A percentile compares a stretch with the other conserved stretches of the same genome.
Evolutionary conservation across 2,329 filamentous ascomycete species (phyloP).

Genomic region (Clarireedia hainanense): DNA sequence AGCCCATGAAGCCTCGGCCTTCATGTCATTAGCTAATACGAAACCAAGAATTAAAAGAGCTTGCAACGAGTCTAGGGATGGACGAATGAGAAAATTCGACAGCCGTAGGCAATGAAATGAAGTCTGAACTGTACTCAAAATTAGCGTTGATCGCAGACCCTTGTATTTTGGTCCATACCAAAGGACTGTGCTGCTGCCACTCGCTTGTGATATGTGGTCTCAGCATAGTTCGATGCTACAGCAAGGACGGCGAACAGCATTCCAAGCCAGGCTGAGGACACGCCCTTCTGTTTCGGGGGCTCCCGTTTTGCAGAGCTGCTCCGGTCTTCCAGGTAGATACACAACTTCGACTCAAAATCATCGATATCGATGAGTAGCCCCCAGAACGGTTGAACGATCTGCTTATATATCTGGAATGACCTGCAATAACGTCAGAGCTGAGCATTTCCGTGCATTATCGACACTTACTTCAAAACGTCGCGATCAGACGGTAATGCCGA

Average conservation of each 20-base stretch:
- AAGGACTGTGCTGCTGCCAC: constrained; percentile 33
- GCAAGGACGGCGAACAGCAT: constrained; percentile 59
- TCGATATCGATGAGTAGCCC: constrained; percentile 60
- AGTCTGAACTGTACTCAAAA: constrained; percentile 22
- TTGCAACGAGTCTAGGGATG: constrained; percentile 59
- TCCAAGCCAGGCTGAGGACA: constrained; percentile 58
- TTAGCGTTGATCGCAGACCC: background rate
- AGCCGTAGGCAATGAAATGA: constrained; percentile 58
- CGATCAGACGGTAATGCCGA: constrained; percentile 55
- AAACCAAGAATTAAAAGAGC: constrained; percentile 55
- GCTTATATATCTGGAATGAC: constrained; percentile 58
- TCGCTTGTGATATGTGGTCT: constrained; percentile 45
- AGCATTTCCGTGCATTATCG: background rate
- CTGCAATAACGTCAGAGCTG: constrained; percentile 30
- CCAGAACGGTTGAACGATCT: constrained; percentile 61
- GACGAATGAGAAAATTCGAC: constrained; percentile 55
- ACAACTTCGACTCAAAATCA: constrained; percentile 55
- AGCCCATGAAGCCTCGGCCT: constrained; percentile 60
- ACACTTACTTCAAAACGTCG: constrained; percentile 56
- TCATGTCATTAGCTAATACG: constrained; percentile 61
- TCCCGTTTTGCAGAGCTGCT: constrained; percentile 35
- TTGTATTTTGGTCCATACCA: constrained; percentile 35
- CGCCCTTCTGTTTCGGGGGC: constrained; percentile 23
- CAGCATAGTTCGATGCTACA: constrained; percentile 59
- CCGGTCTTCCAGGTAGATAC: constrained; percentile 57